phyloP scores from a whole-genome alignment of 129 eudicot species.

The Tagetes patula region DNA sequence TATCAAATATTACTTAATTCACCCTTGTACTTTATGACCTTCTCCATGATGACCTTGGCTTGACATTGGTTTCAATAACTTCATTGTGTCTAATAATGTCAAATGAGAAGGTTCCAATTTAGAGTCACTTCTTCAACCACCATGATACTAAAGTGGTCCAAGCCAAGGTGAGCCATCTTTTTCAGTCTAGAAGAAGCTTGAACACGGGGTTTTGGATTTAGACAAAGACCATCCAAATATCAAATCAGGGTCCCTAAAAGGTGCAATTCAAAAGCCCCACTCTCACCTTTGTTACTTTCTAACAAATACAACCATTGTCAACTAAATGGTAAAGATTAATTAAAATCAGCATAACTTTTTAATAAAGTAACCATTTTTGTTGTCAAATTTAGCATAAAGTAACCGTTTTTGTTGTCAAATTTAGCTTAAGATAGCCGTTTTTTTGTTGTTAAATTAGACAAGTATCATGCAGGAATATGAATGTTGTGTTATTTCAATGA shows the following conservation, averaged over 20 bases:
- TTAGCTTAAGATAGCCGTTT: no score
- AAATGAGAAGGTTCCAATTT: constrained; percentile 18
- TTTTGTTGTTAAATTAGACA: no score
- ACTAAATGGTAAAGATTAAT: neutral
- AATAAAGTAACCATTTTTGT: no score
- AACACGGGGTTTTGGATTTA: neutral
- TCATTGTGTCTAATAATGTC: constrained; percentile 11
- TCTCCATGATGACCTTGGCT: no score
- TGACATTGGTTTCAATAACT: neutral
- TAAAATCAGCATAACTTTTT: no score
- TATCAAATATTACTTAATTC: no score
- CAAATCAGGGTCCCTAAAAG: constrained; percentile 13
- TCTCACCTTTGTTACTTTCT: neutral
- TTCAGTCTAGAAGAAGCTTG: constrained; percentile 27
- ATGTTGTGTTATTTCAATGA: no score
- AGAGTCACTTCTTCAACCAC: constrained; percentile 23
- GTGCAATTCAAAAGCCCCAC: constrained; percentile 16
- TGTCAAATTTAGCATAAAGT: no score
- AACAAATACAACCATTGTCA: neutral
- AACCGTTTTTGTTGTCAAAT: no score
- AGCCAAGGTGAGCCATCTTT: constrained; percentile 1
- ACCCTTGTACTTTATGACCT: no score
- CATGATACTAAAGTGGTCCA: constrained; percentile 12
- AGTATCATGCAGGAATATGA: no score
- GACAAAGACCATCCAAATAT: neutral